Percentiles rank a stretch among this genome's conserved stretches.
These are phyloP conservation scores for Aspergillus melleus DNA, from an alignment of 2,329 filamentous ascomycete genomes.

Conservation along the genomic window DNA sequence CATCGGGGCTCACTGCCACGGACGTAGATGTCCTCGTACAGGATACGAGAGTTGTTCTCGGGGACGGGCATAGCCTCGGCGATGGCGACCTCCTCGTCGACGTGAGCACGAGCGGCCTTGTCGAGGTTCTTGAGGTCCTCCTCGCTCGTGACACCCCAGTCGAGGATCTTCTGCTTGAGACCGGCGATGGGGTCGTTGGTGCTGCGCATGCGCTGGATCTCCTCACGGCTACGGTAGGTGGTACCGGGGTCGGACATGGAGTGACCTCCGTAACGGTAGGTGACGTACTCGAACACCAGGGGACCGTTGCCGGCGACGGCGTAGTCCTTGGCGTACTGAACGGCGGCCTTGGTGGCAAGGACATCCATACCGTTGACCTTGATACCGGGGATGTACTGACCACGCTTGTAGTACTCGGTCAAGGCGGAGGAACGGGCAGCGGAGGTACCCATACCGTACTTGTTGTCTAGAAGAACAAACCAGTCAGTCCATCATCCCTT, in stretches of 20 bases:
- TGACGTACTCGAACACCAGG: slow-evolving; percentile 97
- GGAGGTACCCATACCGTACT: slow-evolving; percentile 99
- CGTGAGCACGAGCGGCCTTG: slow-evolving; percentile 82
- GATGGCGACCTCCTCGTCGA: slow-evolving; percentile 85
- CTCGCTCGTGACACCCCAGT: slow-evolving; percentile 89
- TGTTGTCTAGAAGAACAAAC: slow-evolving; percentile 74
- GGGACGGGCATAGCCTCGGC: slow-evolving; percentile 87
- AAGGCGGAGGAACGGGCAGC: slow-evolving; percentile 90
- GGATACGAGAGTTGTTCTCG: slow-evolving; percentile 74
- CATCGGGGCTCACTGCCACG: slow-evolving; percentile 82
- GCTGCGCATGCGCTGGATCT: slow-evolving; percentile 98
- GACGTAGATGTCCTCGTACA: slow-evolving; percentile 97
- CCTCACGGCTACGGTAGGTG: slow-evolving; percentile 98
- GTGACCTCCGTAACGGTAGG: slow-evolving; percentile 98
- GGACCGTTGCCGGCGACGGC: slow-evolving; percentile 81
- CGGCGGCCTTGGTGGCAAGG: slow-evolving; percentile 93
- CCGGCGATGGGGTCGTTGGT: slow-evolving; percentile 98
- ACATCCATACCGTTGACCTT: slow-evolving; percentile 99
- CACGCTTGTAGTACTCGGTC: slow-evolving; percentile 99
- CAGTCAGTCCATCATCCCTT: not conserved
- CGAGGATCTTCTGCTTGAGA: slow-evolving; percentile 95
- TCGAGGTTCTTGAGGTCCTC: slow-evolving; percentile 95
- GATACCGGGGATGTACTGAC: slow-evolving; percentile 97
- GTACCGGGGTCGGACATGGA: slow-evolving; percentile 99
- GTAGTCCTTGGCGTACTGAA: slow-evolving; percentile 90